A percentile compares a stretch with the other conserved stretches of the same genome.
Conservation (phyloP, 176 grass and related monocot species). For the Ampelocalamus luodianensis region DNA sequence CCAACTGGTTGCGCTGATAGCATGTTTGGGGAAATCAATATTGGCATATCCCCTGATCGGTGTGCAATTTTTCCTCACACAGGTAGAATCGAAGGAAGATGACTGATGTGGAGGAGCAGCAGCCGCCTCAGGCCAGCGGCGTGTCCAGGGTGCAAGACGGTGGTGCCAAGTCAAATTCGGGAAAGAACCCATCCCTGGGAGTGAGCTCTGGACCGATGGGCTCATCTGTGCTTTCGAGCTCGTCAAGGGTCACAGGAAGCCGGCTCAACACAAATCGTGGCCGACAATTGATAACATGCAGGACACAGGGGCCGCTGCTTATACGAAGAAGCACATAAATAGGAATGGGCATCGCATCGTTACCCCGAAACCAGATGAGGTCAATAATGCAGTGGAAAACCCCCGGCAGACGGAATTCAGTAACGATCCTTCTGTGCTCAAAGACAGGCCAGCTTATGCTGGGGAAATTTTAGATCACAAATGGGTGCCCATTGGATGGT, state of each 20-base stretch:
- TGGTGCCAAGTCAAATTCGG: conserved; percentile 41
- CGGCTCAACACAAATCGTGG: conserved; percentile 40
- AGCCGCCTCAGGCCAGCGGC: conserved; percentile 37
- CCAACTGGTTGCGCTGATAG: not conserved
- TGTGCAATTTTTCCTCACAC: not conserved
- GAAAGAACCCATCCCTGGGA: conserved; percentile 59
- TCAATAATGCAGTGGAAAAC: conserved; percentile 19
- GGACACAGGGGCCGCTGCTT: conserved; percentile 17
- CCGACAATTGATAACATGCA: conserved; percentile 12
- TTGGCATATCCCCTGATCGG: not conserved
- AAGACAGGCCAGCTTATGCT: conserved; percentile 34
- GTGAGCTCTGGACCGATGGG: conserved; percentile 83
- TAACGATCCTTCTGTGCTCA: conserved; percentile 37
- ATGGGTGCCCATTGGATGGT: conserved; percentile 95
- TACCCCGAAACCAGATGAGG: conserved; percentile 37
- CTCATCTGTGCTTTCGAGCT: conserved; percentile 94
- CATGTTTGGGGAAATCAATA: conserved; percentile 22
- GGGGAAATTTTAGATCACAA: conserved; percentile 58
- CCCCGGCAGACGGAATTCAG: conserved; percentile 16
- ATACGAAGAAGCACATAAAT: conserved; percentile 39
- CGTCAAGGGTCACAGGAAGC: conserved; percentile 51
- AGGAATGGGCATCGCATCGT: not conserved
- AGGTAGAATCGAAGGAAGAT: conserved; percentile 40
- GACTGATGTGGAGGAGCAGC: conserved; percentile 40
- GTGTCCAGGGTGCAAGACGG: conserved; percentile 49